These are phyloP conservation scores for Yamadazyma dendronema DNA, from an alignment of 1,139 yeast genomes.

Conservation along the genomic window DNA sequence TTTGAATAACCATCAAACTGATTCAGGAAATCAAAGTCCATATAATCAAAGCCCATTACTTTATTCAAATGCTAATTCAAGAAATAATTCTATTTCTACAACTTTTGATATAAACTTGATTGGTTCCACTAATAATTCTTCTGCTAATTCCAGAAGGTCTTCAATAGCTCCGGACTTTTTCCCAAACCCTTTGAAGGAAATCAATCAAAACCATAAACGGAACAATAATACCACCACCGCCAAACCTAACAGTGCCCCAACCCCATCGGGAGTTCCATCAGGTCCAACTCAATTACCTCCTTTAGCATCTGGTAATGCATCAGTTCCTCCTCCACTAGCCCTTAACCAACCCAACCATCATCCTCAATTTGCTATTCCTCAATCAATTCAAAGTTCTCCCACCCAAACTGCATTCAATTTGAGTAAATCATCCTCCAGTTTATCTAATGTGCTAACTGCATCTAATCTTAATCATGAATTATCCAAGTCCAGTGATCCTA, in stretches of 20 bases:
- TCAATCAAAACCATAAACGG: constrained; percentile 22
- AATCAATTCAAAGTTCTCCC: constrained; percentile 15
- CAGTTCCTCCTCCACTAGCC: constrained; percentile 19
- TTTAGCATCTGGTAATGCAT: constrained; percentile 22
- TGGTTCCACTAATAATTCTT: constrained; percentile 25
- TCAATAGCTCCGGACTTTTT: constrained; percentile 42
- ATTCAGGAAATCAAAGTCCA: constrained; percentile 13
- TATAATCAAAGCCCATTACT: constrained; percentile 26
- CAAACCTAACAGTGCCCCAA: not conserved
- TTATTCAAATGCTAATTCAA: constrained; percentile 27
- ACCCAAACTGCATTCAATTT: constrained; percentile 14
- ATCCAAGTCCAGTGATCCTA: not conserved
- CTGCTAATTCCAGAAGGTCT: constrained; percentile 34
- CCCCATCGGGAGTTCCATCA: not conserved
- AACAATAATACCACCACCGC: constrained; percentile 33
- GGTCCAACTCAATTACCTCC: constrained; percentile 4
- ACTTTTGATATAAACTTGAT: constrained; percentile 31
- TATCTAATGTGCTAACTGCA: constrained; percentile 14
- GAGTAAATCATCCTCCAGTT: constrained; percentile 12
- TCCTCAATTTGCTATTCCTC: constrained; percentile 2
- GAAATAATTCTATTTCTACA: constrained; percentile 36
- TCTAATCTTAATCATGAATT: constrained; percentile 7
- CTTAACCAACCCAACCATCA: constrained; percentile 9
- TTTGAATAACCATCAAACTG: constrained; percentile 9
- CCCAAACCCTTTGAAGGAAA: constrained; percentile 35